A percentile compares a stretch with the other conserved stretches of the same genome.
Conservation (phyloP, 257 asterid species). For the Cynanchum wilfordii region DNA sequence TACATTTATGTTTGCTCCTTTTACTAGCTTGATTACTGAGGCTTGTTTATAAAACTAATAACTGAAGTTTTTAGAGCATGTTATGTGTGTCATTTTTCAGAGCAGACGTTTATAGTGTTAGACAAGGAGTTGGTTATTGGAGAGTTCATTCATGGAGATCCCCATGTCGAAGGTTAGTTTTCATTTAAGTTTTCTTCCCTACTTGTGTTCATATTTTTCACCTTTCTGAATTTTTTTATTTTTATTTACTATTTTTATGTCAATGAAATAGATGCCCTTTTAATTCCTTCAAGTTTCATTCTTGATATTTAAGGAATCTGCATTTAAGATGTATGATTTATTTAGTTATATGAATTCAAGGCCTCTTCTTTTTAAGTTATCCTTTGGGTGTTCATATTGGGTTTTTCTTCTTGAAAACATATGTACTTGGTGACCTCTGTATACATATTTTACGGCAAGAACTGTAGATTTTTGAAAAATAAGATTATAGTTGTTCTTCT, state of each 20-base stretch:
- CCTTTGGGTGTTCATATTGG: neutral
- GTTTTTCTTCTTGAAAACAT: neutral
- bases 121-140: slow-evolving; percentile 68
- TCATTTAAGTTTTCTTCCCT: neutral
- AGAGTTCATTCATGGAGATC: slow-evolving; percentile 63
- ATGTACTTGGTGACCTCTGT: neutral
- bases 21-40: neutral
- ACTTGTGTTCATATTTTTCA: neutral
- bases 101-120: slow-evolving; percentile 83
- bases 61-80: neutral
- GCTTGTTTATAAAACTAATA: neutral
- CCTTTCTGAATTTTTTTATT: neutral
- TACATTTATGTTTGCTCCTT: neutral
- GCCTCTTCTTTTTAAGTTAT: neutral
- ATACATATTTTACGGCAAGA: neutral
- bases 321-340: neutral
- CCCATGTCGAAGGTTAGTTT: slow-evolving; percentile 63
- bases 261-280: neutral
- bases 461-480: neutral
- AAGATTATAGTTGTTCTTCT: neutral
- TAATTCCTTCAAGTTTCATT: neutral
- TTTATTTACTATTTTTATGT: neutral
- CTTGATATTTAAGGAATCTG: neutral
- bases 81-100: slow-evolving; percentile 38
- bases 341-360: neutral